phyloP scores from a whole-genome alignment of 352 stramenopile species.

The Globisporangium cystogenes region DNA sequence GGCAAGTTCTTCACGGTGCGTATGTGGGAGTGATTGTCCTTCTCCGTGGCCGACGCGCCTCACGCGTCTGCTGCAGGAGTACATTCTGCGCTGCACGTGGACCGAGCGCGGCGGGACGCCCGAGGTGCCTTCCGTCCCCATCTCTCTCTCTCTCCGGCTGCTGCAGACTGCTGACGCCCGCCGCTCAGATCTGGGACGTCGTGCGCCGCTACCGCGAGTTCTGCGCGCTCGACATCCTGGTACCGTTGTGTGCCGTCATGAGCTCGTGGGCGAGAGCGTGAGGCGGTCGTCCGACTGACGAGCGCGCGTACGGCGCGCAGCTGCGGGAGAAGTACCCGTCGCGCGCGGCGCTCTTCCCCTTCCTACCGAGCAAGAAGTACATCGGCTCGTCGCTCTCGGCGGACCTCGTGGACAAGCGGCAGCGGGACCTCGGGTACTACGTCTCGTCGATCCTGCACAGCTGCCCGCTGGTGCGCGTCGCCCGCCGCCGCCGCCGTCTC shows the following conservation, averaged over 20 bases:
- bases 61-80: too few species aligned
- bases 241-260: slow-evolving; percentile 16
- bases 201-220: slow-evolving; percentile 83
- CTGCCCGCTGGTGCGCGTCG: slow-evolving; percentile 41
- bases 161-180: neutral
- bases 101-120: slow-evolving; percentile 38
- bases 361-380: slow-evolving; percentile 84
- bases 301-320: slow-evolving; percentile 20
- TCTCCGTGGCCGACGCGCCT: too few species aligned
- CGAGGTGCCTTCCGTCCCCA: slow-evolving; percentile 31
- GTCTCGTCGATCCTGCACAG: slow-evolving; percentile 82
- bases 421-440: slow-evolving; percentile 84
- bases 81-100: slow-evolving; percentile 78
- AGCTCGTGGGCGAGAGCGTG: neutral
- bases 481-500: too few species aligned
- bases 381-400: slow-evolving; percentile 80
- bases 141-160: neutral
- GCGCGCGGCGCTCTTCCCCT: slow-evolving; percentile 61
- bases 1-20: slow-evolving; percentile 83
- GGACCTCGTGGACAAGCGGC: slow-evolving; percentile 85
- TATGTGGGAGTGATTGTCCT: too few species aligned
- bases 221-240: slow-evolving; percentile 80
- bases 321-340: slow-evolving; percentile 83
- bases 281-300: neutral
- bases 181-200: slow-evolving; percentile 68